phyloP scores from a whole-genome alignment of 2,329 filamentous ascomycete species.

The Hymenoscyphus fraxineus region DNA sequence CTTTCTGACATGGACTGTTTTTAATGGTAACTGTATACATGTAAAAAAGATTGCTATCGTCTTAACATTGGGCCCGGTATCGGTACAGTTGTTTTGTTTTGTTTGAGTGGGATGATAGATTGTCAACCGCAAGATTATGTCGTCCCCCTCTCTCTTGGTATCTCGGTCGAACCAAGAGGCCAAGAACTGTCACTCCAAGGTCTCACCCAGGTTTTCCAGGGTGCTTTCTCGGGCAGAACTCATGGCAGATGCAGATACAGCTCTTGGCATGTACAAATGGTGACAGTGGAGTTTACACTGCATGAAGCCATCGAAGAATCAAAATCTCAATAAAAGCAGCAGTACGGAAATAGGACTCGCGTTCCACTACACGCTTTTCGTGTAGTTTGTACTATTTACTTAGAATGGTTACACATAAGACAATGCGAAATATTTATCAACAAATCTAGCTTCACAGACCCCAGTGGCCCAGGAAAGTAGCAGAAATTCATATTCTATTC shows the following conservation, averaged over 20 bases:
- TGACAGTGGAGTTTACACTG: slow-evolving; percentile 1
- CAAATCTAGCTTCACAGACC: too few relatives aligned
- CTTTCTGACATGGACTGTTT: background rate
- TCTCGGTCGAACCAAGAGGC: background rate
- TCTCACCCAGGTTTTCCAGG: background rate
- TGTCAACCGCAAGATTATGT: background rate
- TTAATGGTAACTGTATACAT: background rate
- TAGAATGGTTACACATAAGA: too few relatives aligned
- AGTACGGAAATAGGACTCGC: background rate
- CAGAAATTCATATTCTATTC: too few relatives aligned
- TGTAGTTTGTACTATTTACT: too few relatives aligned
- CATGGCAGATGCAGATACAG: background rate
- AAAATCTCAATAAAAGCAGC: background rate
- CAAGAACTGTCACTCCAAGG: background rate
- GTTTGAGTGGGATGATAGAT: background rate
- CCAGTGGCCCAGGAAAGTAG: too few relatives aligned
- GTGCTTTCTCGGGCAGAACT: background rate
- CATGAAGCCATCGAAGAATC: background rate
- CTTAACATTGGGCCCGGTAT: background rate
- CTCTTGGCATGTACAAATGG: background rate
- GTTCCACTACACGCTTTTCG: background rate
- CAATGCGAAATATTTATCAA: too few relatives aligned
- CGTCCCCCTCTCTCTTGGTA: background rate
- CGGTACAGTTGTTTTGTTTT: background rate
- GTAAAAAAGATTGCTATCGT: background rate